A percentile compares a stretch with the other conserved stretches of the same genome.
phyloP scores from a whole-genome alignment of 1,139 yeast genomes.

The Diutina pseudorugosa region DNA sequence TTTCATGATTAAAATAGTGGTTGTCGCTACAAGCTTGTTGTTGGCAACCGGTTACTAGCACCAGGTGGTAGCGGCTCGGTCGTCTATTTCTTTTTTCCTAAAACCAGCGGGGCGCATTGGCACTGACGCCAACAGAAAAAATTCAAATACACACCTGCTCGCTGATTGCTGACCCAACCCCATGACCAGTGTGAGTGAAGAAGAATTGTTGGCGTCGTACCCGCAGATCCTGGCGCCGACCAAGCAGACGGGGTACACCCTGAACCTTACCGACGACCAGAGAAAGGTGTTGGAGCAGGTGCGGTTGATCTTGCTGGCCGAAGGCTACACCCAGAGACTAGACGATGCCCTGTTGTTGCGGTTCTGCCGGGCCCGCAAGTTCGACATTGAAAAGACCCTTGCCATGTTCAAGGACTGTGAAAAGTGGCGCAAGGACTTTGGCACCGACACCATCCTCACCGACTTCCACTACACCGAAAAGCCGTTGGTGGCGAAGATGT shows the following conservation, averaged over 20 bases:
- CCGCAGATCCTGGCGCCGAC: constrained; percentile 61
- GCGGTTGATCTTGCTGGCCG: constrained; percentile 42
- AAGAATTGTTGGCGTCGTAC: constrained; percentile 32
- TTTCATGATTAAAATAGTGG: no score
- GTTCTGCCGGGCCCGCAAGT: constrained; percentile 91
- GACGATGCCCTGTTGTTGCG: constrained; percentile 88
- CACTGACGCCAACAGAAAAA: not conserved
- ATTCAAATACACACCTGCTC: not conserved
- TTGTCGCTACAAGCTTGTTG: no score
- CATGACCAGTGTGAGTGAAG: constrained; percentile 10
- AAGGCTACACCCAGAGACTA: constrained; percentile 60
- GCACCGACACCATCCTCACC: constrained; percentile 71
- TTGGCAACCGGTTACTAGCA: no score
- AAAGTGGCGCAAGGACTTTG: constrained; percentile 81
- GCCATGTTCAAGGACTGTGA: constrained; percentile 83
- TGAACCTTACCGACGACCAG: constrained; percentile 65
- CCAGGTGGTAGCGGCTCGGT: not conserved
- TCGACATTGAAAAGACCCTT: constrained; percentile 67
- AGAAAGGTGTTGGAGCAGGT: constrained; percentile 42
- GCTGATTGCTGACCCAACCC: not conserved
- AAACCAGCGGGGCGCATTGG: not conserved
- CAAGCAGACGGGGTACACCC: constrained; percentile 65
- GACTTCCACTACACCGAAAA: constrained; percentile 89
- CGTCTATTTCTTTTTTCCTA: constrained; percentile 1
- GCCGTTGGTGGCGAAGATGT: constrained; percentile 74